Evolutionary conservation across 1,139 yeast species (phyloP).

Genomic region (Pichia sp.): DNA sequence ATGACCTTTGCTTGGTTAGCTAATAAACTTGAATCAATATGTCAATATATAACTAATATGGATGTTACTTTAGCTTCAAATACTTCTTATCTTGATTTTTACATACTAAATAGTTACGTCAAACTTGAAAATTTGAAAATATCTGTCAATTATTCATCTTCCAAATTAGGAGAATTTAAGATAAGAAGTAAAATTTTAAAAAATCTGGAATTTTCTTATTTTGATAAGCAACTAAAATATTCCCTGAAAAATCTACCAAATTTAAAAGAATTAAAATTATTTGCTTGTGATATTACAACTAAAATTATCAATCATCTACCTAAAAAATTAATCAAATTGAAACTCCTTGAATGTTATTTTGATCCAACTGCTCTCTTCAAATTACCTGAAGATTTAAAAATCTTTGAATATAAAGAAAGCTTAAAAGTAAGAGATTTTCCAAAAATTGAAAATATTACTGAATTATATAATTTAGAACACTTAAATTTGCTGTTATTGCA

Average conservation of each 20-base stretch:
- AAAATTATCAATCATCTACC: constrained; percentile 5
- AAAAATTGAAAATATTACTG: constrained; percentile 1
- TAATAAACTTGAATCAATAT: neutral
- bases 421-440: constrained; percentile 4
- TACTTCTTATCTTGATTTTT: constrained; percentile 1
- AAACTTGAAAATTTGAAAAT: constrained; percentile 2
- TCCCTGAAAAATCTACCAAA: constrained; percentile 2
- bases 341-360: constrained; percentile 7
- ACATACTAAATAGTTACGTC: neutral
- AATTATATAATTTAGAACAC: neutral
- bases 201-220: constrained; percentile 7
- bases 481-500: neutral
- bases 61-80: constrained; percentile 7
- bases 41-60: constrained; percentile 5
- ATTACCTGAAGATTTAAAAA: constrained; percentile 1
- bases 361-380: neutral
- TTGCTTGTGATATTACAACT: constrained; percentile 10
- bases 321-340: neutral
- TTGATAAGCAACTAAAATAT: constrained; percentile 6
- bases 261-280: constrained; percentile 2
- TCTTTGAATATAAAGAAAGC: constrained; percentile 5
- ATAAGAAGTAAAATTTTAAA: constrained; percentile 2
- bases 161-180: constrained; percentile 6
- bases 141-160: constrained; percentile 5
- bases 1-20: constrained; percentile 10